These are phyloP conservation scores for Apiospora koreana DNA, from an alignment of 2,329 filamentous ascomycete genomes.

Conservation along the genomic window DNA sequence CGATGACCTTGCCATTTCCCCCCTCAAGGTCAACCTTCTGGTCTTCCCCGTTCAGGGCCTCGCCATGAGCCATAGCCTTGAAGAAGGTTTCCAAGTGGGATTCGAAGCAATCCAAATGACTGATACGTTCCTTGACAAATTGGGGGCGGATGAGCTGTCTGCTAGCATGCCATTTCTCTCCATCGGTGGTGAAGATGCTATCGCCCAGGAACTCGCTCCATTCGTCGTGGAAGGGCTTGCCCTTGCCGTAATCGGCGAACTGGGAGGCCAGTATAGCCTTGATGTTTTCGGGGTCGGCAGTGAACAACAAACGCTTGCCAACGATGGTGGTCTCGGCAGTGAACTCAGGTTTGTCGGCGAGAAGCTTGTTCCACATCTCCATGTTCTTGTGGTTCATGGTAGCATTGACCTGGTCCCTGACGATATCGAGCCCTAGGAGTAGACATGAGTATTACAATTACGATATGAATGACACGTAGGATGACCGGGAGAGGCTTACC, in stretches of 20 bases:
- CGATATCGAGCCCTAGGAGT: slow-evolving; percentile 62
- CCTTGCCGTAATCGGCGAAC: slow-evolving; percentile 84
- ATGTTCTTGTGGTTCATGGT: slow-evolving; percentile 57
- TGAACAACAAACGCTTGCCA: slow-evolving; percentile 67
- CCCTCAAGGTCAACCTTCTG: slow-evolving; percentile 64
- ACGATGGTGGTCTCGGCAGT: slow-evolving; percentile 63
- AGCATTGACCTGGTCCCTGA: slow-evolving; percentile 56
- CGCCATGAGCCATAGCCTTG: slow-evolving; percentile 61
- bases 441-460: background rate
- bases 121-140: slow-evolving; percentile 82
- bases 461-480: too few species aligned
- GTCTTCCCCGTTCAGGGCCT: slow-evolving; percentile 57
- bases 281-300: slow-evolving; percentile 84
- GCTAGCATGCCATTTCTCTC: slow-evolving; percentile 74
- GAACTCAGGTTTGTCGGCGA: slow-evolving; percentile 46
- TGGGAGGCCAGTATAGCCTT: slow-evolving; percentile 88
- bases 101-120: slow-evolving; percentile 81
- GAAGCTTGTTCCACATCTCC: slow-evolving; percentile 59
- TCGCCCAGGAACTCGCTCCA: slow-evolving; percentile 78
- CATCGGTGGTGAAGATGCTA: slow-evolving; percentile 80
- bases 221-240: slow-evolving; percentile 70
- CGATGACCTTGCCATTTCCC: slow-evolving; percentile 63
- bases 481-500: slow-evolving; percentile 37
- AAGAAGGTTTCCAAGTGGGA: slow-evolving; percentile 75
- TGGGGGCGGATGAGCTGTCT: slow-evolving; percentile 83